Evolutionary conservation across 1,284 basidiomycete genomes (phyloP).

Genomic region (Rhodotorula sp.): DNA sequence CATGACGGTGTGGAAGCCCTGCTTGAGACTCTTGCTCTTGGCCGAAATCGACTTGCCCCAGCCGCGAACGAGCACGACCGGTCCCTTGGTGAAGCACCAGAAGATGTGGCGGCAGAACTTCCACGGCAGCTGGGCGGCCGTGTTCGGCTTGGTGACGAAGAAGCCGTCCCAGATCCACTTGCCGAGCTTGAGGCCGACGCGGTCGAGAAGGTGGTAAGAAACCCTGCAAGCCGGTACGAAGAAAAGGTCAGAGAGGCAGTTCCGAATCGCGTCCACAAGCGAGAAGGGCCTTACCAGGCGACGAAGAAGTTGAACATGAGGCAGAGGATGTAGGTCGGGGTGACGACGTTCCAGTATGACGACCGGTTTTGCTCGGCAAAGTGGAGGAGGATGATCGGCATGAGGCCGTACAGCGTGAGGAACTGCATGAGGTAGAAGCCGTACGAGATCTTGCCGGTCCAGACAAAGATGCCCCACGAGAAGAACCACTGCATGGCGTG

Average conservation of each 20-base stretch:
- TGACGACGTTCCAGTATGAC: conserved; percentile 50
- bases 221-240: conserved; percentile 33
- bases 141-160: conserved; percentile 49
- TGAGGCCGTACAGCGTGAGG: conserved; percentile 51
- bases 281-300: conserved; percentile 45
- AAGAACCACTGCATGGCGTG: conserved; percentile 52
- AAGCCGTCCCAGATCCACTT: conserved; percentile 51
- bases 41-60: conserved; percentile 21
- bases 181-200: conserved; percentile 48
- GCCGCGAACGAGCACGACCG: conserved; percentile 35
- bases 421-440: conserved; percentile 53
- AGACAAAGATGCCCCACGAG: conserved; percentile 49
- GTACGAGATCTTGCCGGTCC: conserved; percentile 51
- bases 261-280: too few relatives aligned
- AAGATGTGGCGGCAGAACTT: conserved; percentile 42
- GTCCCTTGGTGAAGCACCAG: conserved; percentile 42
- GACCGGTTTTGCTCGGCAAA: conserved; percentile 43
- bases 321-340: conserved; percentile 49
- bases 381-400: conserved; percentile 50
- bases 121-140: conserved; percentile 43
- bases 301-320: conserved; percentile 50
- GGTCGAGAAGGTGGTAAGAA: conserved; percentile 49
- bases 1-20: conserved; percentile 41
- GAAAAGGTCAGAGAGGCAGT: conserved; percentile 17
- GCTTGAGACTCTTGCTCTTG: conserved; percentile 26